These are phyloP conservation scores for Taiozyma sp. DNA, from an alignment of 1,139 yeast genomes.

Conservation along the genomic window DNA sequence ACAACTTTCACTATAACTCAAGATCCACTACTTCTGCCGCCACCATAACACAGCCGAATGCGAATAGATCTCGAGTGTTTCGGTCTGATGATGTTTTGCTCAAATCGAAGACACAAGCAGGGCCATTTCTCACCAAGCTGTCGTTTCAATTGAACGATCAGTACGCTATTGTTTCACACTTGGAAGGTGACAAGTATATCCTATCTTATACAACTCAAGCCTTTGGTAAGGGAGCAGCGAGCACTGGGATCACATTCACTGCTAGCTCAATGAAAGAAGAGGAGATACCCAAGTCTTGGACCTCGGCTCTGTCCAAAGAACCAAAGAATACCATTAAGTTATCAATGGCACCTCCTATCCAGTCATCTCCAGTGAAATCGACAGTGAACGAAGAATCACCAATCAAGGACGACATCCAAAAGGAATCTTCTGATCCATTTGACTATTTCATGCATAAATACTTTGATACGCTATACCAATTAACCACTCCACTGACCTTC, in stretches of 20 bases:
- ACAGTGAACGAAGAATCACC: conserved; percentile 11
- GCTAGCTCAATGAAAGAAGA: not conserved
- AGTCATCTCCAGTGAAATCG: not conserved
- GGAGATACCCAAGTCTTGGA: not conserved
- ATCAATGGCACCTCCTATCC: conserved; percentile 24
- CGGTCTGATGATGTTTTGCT: conserved; percentile 2
- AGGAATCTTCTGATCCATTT: conserved; percentile 19
- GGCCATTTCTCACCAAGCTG: conserved; percentile 12
- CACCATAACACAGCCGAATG: conserved; percentile 7
- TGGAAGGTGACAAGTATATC: conserved; percentile 10
- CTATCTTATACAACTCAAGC: conserved; percentile 14
- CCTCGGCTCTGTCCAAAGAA: not conserved
- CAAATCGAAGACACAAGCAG: not conserved
- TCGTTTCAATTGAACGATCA: conserved; percentile 19
- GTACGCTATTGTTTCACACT: conserved; percentile 15
- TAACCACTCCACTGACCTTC: conserved; percentile 42
- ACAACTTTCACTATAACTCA: not conserved
- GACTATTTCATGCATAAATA: conserved; percentile 35
- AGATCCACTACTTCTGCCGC: not conserved
- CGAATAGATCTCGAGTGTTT: conserved; percentile 20
- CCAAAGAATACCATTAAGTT: conserved; percentile 20
- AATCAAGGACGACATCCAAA: conserved; percentile 5
- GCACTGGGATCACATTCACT: not conserved
- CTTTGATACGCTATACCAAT: conserved; percentile 46
- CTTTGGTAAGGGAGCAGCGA: not conserved